phyloP scores from a whole-genome alignment of 257 asterid genomes.

The Scutellaria galericulata region DNA sequence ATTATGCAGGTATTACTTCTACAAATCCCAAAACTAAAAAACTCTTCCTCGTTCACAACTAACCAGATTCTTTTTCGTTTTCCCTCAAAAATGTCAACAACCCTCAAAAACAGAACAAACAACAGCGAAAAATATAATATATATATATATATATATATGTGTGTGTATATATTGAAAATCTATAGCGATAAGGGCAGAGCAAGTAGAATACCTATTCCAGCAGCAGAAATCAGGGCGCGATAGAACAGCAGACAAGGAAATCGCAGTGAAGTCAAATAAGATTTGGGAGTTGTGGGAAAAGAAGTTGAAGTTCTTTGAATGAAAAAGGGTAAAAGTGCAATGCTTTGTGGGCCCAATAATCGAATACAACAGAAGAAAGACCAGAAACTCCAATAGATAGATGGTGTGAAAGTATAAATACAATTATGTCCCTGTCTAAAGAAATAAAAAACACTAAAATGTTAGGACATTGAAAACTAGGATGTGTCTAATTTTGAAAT shows the following conservation, averaged over 20 bases:
- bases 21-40: background rate
- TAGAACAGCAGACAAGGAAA: background rate
- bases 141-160: too few species aligned
- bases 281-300: slow-evolving; percentile 19
- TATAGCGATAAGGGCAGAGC: background rate
- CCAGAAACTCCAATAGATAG: slow-evolving; percentile 37
- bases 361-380: slow-evolving; percentile 49
- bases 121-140: background rate
- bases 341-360: slow-evolving; percentile 60
- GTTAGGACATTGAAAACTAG: too few species aligned
- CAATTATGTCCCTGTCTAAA: slow-evolving; percentile 17
- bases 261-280: slow-evolving; percentile 20
- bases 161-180: background rate
- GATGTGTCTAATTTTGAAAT: too few species aligned
- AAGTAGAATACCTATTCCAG: slow-evolving; percentile 29
- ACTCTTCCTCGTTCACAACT: background rate
- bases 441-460: background rate
- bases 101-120: slow-evolving; percentile 19
- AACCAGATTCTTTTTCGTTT: background rate
- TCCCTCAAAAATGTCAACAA: slow-evolving; percentile 2
- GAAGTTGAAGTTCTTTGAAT: slow-evolving; percentile 23
- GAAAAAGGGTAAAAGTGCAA: slow-evolving; percentile 50
- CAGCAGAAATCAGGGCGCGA: slow-evolving; percentile 31
- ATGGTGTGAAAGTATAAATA: slow-evolving; percentile 34
- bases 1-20: slow-evolving; percentile 14